Base-by-base conservation (phyloP, 75 land plant genomes). In the Picea sitchensis region DNA sequence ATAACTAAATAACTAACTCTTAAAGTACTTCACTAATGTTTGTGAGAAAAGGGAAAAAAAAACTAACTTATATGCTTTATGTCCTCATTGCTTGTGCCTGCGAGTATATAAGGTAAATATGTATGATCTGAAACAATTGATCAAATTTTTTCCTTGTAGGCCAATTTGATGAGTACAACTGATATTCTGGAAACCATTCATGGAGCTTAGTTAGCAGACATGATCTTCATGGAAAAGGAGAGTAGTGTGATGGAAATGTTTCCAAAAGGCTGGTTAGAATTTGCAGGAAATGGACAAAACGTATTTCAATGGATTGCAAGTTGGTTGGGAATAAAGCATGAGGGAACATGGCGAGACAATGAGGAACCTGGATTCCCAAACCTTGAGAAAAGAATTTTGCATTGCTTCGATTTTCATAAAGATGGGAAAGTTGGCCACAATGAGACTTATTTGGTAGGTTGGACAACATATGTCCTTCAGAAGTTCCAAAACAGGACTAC, bases 221-320 rank as follows among this genome's bases (percentile, higher is more conserved):
- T 94, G 89, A 77, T 94, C 76, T 87, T 94, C 65, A 92, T 96
- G 97, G 79, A 88, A 51, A 76, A 81, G 34, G 88, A 89, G 54
- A 88, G 93, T 61, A 81, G 85, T 5, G 83, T 96, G 60, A 93
- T 96, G 93, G 98, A 96, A 82, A 86, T 94, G 78, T 90, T 88
- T 54, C 98, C 97, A 3, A 91, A 87, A 58, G 96, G 96, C 11
- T 96, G 98, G 98, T 64, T 85, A 3, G 85, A 94, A 77, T 73
- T 86, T 2, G 92, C 91, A 13, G 94, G 98, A 4, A 76, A 78
- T 2, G 96, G 96, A 2, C 94, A 95, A 80, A 86, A 82, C 21
- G 90, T 92, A 0, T 90, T 79, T 71, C 92, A 85, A n/a, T 88
- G 91, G 87, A 44, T 92, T 0, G 92, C 98, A 0, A 81, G 78